Percentiles rank a stretch among this genome's conserved stretches.
phyloP scores from a whole-genome alignment of 306 rosid species.

The Fagus crenata region DNA sequence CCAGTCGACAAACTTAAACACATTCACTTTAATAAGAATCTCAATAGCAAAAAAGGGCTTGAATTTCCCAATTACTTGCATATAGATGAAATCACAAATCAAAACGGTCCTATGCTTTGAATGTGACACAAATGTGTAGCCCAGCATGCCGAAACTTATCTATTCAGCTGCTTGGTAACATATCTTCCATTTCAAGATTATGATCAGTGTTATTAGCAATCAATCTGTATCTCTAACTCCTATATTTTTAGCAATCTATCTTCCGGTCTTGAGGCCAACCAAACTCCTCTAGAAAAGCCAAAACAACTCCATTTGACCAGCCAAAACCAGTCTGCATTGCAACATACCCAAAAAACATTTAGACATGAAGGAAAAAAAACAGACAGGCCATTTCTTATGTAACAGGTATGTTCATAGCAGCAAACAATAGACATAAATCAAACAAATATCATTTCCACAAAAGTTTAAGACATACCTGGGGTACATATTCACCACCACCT shows the following conservation, averaged over 20 bases:
- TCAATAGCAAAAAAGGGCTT: no score
- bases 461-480: constrained; percentile 50
- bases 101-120: no score
- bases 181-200: no score
- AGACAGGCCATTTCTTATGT: not conserved
- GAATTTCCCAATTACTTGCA: no score
- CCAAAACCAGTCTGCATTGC: constrained; percentile 90
- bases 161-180: no score
- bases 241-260: constrained; percentile 40
- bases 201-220: no score
- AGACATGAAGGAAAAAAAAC: not conserved
- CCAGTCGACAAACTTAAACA: no score
- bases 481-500: constrained; percentile 71
- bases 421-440: not conserved
- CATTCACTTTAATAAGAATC: no score
- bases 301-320: constrained; percentile 93
- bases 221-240: no score
- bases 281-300: constrained; percentile 91
- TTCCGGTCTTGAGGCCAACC: constrained; percentile 81
- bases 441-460: not conserved
- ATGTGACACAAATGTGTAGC: no score
- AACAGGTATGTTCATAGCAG: not conserved
- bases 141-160: no score
- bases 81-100: no score
- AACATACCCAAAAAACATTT: constrained; percentile 17